Base-by-base conservation (phyloP, 495 filamentous ascomycete species). In the Jackrogersella multiformis region DNA sequence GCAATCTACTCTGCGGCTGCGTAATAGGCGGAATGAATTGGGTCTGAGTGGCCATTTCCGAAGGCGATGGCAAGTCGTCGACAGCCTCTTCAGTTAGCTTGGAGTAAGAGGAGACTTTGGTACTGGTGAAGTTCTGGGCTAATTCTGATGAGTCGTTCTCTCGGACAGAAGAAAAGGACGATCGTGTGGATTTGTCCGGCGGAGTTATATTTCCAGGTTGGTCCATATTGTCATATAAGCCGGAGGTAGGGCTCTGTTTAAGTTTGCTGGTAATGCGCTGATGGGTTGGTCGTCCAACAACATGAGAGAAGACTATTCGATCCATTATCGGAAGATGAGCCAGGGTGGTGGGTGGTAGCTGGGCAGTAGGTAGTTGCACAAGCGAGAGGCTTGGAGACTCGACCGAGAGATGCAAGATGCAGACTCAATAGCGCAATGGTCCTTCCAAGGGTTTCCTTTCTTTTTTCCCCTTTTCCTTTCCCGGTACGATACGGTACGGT, bases 61-160 rank as follows among this genome's bases (percentile, higher is more conserved):
- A 57, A 26, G 64, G 59, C 58, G 51, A 70, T 36, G 63, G 46
- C 24, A 71, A 61, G 63, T 81, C 81, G 56, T 79, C 80, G 64
- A 83, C 70, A 28, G 76, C 78, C 48, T 84, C 84, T 30, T 84
- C 82, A 28, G 53, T 23, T 30, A 61, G 68, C 18, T 66, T 61
- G 41, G 82, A 76, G 45, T 87, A 85, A 36, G 86, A 84, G n/a
- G 83, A 85, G 60, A 87, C 76, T 69, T 89, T 88, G 52, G 86
- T 86, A 68, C 85, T 84, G 34, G 90, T 86, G 69, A 93, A 93
- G 15, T 85, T 89, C 79, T 93, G 90, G 46, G 88, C 85, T 54
- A 92, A 83, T 62, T 75, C 74, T 46, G 75, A 74, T 44, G 75
- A 74, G 62, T 82, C 78, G 66, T 76, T 77, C 71, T 87, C 84